phyloP scores from a whole-genome alignment of 768 basidiomycete species.

The Thelephora ganbajun region DNA sequence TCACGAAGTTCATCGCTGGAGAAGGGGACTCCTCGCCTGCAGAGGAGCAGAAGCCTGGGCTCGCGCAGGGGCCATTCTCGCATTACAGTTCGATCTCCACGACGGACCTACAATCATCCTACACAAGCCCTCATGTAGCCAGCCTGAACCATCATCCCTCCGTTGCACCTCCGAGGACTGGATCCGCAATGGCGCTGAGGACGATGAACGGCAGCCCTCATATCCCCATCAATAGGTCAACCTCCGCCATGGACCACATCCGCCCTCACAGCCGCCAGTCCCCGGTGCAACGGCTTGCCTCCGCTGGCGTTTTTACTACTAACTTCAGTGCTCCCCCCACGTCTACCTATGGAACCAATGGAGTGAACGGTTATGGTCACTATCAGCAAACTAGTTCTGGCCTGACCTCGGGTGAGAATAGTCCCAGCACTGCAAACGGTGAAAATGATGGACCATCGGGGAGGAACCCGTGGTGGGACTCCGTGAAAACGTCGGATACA shows the following conservation, averaged over 20 bases:
- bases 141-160: conserved; percentile 21
- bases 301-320: conserved; percentile 36
- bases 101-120: conserved; percentile 59
- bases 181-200: conserved; percentile 54
- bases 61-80: conserved; percentile 66
- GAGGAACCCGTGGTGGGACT: conserved; percentile 49
- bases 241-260: conserved; percentile 66
- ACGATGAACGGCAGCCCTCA: conserved; percentile 28
- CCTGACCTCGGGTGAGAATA: conserved; percentile 18
- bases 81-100: conserved; percentile 92
- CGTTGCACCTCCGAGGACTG: conserved; percentile 39
- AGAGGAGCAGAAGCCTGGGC: conserved; percentile 24
- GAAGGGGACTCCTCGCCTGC: conserved; percentile 43
- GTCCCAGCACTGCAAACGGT: conserved; percentile 6
- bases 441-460: conserved; percentile 4
- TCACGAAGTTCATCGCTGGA: conserved; percentile 92
- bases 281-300: conserved; percentile 38
- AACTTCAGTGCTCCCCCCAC: conserved; percentile 33
- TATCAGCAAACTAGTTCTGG: conserved; percentile 6
- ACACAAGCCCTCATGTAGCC: conserved; percentile 62
- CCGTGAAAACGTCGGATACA: conserved; percentile 23
- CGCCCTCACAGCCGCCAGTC: conserved; percentile 33
- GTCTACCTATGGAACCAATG: conserved; percentile 15
- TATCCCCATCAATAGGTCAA: conserved; percentile 50
- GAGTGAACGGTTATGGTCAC: conserved; percentile 24